Evolutionary conservation across 2,329 filamentous ascomycete genomes (phyloP).

Genomic region (Penicillium paneum): DNA sequence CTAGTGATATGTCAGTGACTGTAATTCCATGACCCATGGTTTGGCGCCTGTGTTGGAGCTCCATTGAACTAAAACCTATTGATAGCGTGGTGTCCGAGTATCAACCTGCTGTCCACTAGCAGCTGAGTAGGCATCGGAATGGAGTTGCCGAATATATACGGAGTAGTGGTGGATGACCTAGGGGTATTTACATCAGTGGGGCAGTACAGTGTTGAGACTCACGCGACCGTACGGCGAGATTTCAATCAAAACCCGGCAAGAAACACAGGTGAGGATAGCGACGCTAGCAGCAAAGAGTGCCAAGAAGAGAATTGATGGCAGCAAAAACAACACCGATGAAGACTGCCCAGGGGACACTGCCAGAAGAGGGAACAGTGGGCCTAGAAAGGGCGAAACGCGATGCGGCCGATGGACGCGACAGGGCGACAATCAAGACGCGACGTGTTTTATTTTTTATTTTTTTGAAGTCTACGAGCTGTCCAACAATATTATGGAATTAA

Average conservation of each 20-base stretch:
- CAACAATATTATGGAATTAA: not conserved
- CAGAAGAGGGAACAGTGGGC: not conserved
- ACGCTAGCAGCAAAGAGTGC: not conserved
- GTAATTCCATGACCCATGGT: not conserved
- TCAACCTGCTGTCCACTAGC: not conserved
- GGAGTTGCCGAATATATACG: not conserved
- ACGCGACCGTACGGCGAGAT: not conserved
- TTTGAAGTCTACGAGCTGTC: not conserved
- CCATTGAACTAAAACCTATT: not conserved
- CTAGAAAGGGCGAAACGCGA: too few species aligned
- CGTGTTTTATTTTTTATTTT: too few species aligned
- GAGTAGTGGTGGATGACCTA: not conserved
- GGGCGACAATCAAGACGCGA: not conserved
- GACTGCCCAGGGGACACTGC: not conserved
- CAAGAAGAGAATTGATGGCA: too few species aligned
- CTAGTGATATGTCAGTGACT: not conserved
- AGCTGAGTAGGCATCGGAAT: not conserved
- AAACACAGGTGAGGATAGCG: not conserved
- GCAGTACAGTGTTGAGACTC: not conserved
- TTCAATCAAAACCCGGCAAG: not conserved
- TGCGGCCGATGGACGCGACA: too few species aligned
- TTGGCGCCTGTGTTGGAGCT: not conserved
- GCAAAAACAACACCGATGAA: not conserved
- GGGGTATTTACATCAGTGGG: not conserved
- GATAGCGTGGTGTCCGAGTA: not conserved